Conservation (phyloP, 768 basidiomycete genomes). For the Psilocybe tampanensis region DNA sequence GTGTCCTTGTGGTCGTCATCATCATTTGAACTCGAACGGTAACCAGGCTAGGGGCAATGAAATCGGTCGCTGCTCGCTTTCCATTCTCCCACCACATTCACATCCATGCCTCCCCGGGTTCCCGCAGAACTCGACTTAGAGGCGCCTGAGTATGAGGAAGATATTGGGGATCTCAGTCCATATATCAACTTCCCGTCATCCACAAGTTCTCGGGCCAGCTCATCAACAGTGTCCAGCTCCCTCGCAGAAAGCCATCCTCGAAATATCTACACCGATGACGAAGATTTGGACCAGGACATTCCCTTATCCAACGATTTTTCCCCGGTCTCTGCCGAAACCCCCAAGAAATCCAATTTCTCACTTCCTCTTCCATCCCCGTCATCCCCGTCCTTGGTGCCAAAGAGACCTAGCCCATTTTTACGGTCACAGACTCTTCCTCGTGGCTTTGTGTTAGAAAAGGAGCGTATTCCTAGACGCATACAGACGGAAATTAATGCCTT, state of each 20-base stretch:
- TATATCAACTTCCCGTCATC: slow-evolving; percentile 22
- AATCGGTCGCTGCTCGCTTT: background rate
- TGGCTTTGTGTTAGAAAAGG: slow-evolving; percentile 31
- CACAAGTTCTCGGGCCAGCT: slow-evolving; percentile 23
- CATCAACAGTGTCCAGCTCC: slow-evolving; percentile 18
- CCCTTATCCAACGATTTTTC: slow-evolving; percentile 10
- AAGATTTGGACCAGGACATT: slow-evolving; percentile 14
- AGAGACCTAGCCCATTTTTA: slow-evolving; percentile 26
- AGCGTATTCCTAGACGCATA: slow-evolving; percentile 22
- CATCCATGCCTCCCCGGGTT: slow-evolving; percentile 21
- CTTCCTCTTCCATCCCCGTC: slow-evolving; percentile 18
- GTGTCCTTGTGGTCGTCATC: no score
- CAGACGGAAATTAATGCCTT: slow-evolving; percentile 42
- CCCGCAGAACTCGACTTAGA: slow-evolving; percentile 26
- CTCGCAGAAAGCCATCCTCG: slow-evolving; percentile 11
- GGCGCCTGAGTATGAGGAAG: slow-evolving; percentile 23
- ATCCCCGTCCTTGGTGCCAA: slow-evolving; percentile 14
- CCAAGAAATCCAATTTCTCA: slow-evolving; percentile 16
- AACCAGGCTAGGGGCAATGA: no score
- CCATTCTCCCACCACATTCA: background rate
- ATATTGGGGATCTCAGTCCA: slow-evolving; percentile 27
- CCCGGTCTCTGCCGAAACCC: slow-evolving; percentile 13
- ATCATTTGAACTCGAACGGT: no score
- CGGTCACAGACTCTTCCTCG: slow-evolving; percentile 51
- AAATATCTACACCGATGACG: slow-evolving; percentile 5